Evolutionary conservation across 2,329 filamentous ascomycete species (phyloP).

Genomic region (Ascochyta fabae): DNA sequence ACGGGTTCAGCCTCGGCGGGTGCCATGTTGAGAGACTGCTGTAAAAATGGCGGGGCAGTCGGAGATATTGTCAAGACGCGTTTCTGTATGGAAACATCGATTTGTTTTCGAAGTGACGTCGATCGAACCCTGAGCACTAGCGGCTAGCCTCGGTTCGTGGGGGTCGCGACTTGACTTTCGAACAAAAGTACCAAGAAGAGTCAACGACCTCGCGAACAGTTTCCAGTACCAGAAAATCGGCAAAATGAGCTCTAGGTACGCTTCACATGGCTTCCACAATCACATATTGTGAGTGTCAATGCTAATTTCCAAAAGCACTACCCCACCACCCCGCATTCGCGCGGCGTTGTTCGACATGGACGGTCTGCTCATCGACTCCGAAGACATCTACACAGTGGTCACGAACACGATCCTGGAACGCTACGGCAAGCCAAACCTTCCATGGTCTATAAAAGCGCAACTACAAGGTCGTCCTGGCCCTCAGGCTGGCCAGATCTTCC

Average conservation of each 20-base stretch:
- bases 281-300: neutral
- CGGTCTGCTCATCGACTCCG: slow-evolving; percentile 90
- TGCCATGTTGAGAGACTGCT: slow-evolving; percentile 12
- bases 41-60: neutral
- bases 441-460: slow-evolving; percentile 93
- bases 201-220: neutral
- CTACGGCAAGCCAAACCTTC: slow-evolving; percentile 74
- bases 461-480: slow-evolving; percentile 71
- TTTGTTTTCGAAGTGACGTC: slow-evolving; percentile 34
- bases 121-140: slow-evolving; percentile 17
- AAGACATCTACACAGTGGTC: slow-evolving; percentile 85
- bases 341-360: slow-evolving; percentile 99
- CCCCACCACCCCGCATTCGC: slow-evolving; percentile 71
- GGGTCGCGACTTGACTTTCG: slow-evolving; percentile 24
- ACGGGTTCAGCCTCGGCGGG: slow-evolving; percentile 6
- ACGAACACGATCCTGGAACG: slow-evolving; percentile 82
- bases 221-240: neutral
- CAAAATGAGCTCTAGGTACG: slow-evolving; percentile 28
- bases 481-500: slow-evolving; percentile 67
- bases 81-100: slow-evolving; percentile 8
- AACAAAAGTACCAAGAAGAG: neutral
- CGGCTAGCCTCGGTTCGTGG: slow-evolving; percentile 29
- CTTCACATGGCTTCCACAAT: too few relatives aligned
- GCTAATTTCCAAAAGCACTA: slow-evolving; percentile 13
- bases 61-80: neutral